Conservation (phyloP, 495 filamentous ascomycete genomes). For the Glarea lozoyensis region DNA sequence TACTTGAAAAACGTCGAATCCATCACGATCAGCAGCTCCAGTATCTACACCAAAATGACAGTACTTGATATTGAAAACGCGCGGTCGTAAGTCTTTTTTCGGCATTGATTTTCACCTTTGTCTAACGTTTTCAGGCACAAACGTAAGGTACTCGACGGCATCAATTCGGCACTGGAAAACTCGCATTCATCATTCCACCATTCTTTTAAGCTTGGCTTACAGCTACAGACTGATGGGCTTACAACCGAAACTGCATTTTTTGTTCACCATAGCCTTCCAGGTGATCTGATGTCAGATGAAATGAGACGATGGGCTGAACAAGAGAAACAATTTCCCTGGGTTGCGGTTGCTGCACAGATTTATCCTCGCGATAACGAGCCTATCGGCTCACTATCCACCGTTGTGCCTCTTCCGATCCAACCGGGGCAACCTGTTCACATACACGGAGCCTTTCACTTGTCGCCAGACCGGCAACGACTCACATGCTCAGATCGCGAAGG, state of each 20-base stretch:
- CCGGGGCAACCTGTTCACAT: conserved; percentile 32
- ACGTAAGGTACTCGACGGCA: conserved; percentile 8
- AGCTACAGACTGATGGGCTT: conserved; percentile 1
- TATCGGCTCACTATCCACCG: conserved; percentile 28
- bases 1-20: conserved; percentile 30
- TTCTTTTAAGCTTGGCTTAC: conserved; percentile 13
- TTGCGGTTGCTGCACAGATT: conserved; percentile 30
- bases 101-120: conserved; percentile 5
- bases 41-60: conserved; percentile 19
- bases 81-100: conserved; percentile 9
- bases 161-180: conserved; percentile 6
- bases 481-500: too few relatives aligned
- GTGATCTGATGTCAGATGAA: conserved; percentile 8
- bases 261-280: conserved; percentile 24
- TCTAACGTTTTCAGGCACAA: conserved; percentile 10
- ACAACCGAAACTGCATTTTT: conserved; percentile 13
- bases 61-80: conserved; percentile 12
- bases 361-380: conserved; percentile 7
- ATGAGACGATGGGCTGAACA: conserved; percentile 26
- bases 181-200: conserved; percentile 9
- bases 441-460: conserved; percentile 32
- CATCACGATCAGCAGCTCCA: conserved; percentile 21
- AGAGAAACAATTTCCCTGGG: conserved; percentile 31
- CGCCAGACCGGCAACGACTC: conserved; percentile 30
- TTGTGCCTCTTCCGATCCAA: conserved; percentile 28